A percentile compares a stretch with the other conserved stretches of the same genome.
Evolutionary conservation across 495 filamentous ascomycete genomes (phyloP).

Genomic region (Aspergillus ostianus): DNA sequence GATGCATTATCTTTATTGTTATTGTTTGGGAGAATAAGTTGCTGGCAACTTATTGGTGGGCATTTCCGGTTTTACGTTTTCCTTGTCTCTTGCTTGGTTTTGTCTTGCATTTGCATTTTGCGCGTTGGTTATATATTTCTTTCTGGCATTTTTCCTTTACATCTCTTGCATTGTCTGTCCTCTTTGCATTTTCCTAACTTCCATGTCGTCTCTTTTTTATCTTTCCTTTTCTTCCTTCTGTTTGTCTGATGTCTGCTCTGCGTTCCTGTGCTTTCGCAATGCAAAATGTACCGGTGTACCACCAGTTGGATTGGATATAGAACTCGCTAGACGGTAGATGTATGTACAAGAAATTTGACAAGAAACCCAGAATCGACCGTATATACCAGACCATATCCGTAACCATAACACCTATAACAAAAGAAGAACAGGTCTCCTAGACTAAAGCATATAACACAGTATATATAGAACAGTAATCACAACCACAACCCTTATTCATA

Average conservation of each 20-base stretch:
- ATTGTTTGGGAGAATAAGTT: background rate
- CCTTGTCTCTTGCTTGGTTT: constrained; percentile 6
- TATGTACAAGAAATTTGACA: background rate
- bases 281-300: background rate
- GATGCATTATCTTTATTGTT: background rate
- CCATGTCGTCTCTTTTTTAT: too few species aligned
- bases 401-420: constrained; percentile 1
- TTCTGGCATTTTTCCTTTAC: background rate
- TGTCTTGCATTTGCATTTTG: constrained; percentile 1
- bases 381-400: too few species aligned
- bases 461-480: too few species aligned
- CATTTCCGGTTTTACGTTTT: background rate
- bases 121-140: background rate
- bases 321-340: background rate
- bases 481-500: background rate
- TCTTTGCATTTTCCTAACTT: background rate
- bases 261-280: background rate
- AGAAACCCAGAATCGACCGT: background rate
- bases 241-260: too few species aligned
- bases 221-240: background rate
- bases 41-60: constrained; percentile 3
- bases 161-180: background rate
- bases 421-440: background rate
- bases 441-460: too few species aligned
- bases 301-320: background rate